These are phyloP conservation scores for Ajuga chamaepitys DNA, from an alignment of 257 asterid genomes.

Conservation along the genomic window DNA sequence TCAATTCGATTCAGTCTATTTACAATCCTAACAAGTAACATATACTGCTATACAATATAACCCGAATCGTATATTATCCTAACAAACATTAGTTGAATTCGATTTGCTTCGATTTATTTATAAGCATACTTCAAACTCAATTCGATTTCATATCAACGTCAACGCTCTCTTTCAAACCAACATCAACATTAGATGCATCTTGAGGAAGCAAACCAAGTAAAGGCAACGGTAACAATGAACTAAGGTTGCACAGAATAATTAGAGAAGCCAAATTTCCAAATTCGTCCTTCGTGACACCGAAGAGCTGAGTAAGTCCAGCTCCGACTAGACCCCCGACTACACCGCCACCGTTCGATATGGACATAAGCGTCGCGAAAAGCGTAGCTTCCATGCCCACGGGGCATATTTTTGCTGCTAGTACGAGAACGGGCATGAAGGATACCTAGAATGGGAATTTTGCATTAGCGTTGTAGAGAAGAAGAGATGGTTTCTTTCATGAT, in stretches of 20 bases:
- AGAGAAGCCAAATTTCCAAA: conserved; percentile 56
- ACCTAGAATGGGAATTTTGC: conserved; percentile 34
- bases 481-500: neutral
- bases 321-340: conserved; percentile 81
- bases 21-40: no score
- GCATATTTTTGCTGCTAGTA: conserved; percentile 78
- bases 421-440: conserved; percentile 89
- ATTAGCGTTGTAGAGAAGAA: neutral
- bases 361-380: conserved; percentile 85
- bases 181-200: conserved; percentile 25
- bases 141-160: conserved; percentile 52
- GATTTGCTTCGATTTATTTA: no score
- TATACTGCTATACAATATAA: no score
- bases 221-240: conserved; percentile 80
- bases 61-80: no score
- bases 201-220: conserved; percentile 76
- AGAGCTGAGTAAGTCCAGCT: conserved; percentile 69
- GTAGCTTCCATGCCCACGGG: conserved; percentile 93
- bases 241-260: conserved; percentile 68
- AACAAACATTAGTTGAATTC: no score
- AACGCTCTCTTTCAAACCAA: conserved; percentile 23
- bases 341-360: conserved; percentile 75
- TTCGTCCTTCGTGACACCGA: conserved; percentile 72
- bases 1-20: no score
- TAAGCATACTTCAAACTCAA: no score